Percentiles rank a stretch among this genome's conserved stretches.
Conservation (phyloP, 805 yeast species). For the Zygotorulaspora chibaensis region DNA sequence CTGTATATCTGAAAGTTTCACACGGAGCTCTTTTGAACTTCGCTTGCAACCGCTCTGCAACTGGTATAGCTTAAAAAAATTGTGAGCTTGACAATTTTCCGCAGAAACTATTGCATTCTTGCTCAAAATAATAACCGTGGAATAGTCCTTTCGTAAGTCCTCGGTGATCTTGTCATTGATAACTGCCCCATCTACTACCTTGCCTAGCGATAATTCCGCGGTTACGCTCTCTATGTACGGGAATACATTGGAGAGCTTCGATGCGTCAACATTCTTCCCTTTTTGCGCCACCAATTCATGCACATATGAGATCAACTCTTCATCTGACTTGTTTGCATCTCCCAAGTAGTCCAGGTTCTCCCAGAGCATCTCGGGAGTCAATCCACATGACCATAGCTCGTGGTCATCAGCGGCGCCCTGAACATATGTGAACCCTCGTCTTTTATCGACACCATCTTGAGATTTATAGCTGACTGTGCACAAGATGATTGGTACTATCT, state of each 20-base stretch:
- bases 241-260: constrained; percentile 15
- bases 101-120: constrained; percentile 8
- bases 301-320: constrained; percentile 24
- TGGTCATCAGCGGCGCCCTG: constrained; percentile 97
- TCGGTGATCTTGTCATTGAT: constrained; percentile 9
- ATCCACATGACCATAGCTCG: constrained; percentile 68
- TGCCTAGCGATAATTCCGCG: constrained; percentile 21
- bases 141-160: constrained; percentile 11
- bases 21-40: constrained; percentile 60
- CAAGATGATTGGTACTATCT: constrained; percentile 43
- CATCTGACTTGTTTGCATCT: constrained; percentile 30
- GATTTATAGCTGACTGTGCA: constrained; percentile 61
- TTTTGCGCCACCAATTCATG: constrained; percentile 1
- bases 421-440: constrained; percentile 56
- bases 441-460: constrained; percentile 52
- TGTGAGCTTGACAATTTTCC: neutral
- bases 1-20: constrained; percentile 41
- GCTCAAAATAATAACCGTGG: constrained; percentile 22
- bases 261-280: neutral
- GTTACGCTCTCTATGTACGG: constrained; percentile 18
- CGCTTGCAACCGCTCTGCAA: constrained; percentile 48
- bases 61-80: constrained; percentile 9
- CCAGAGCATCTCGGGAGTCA: constrained; percentile 62
- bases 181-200: constrained; percentile 12
- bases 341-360: constrained; percentile 31